Conservation (phyloP, 805 yeast genomes). For the Starmera amethionina region DNA sequence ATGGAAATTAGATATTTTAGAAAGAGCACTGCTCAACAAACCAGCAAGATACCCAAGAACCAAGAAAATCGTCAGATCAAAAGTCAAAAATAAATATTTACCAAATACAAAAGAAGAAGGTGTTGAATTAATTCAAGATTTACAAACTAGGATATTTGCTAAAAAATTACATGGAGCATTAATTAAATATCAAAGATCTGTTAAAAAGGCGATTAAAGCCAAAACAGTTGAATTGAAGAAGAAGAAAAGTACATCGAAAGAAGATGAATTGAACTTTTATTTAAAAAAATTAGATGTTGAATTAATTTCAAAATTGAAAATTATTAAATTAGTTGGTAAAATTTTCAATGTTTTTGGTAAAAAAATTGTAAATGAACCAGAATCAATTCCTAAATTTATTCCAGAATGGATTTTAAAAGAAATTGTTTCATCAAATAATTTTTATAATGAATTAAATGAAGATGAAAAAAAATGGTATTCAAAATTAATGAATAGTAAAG, state of each 20-base stretch:
- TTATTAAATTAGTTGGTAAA: conserved; percentile 10
- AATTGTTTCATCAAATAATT: conserved; percentile 18
- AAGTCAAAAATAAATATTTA: conserved; percentile 29
- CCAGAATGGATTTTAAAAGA: conserved; percentile 16
- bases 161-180: conserved; percentile 39
- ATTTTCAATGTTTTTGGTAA: conserved; percentile 9
- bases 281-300: conserved; percentile 15
- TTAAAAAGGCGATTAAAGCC: conserved; percentile 19
- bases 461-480: conserved; percentile 21
- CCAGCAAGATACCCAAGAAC: conserved; percentile 42
- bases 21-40: conserved; percentile 33
- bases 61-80: conserved; percentile 27
- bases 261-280: conserved; percentile 9
- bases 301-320: conserved; percentile 12
- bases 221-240: conserved; percentile 6
- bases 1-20: conserved; percentile 50
- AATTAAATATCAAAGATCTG: conserved; percentile 29
- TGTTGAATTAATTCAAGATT: conserved; percentile 28
- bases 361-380: conserved; percentile 7
- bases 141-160: conserved; percentile 35
- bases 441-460: conserved; percentile 27
- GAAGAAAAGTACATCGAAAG: conserved; percentile 4
- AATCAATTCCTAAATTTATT: conserved; percentile 17
- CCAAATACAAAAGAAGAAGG: conserved; percentile 36
- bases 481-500: conserved; percentile 35